Percentiles rank a stretch among this genome's conserved stretches.
Conservation (phyloP, 202 grass and related monocot genomes). For the Panicum virgatum region DNA sequence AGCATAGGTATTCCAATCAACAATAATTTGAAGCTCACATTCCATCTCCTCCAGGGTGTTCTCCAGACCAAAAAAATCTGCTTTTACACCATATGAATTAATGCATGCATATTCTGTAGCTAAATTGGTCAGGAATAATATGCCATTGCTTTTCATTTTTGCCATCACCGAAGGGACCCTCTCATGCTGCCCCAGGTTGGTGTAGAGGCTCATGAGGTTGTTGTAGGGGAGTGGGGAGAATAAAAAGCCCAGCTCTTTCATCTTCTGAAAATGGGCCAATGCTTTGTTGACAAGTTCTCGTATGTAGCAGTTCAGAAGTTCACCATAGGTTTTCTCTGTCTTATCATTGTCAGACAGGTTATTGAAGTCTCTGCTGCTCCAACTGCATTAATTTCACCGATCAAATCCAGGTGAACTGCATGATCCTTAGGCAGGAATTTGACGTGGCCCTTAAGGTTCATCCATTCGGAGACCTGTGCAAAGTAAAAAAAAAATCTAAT, state of each 20-base stretch:
- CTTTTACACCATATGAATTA: slow-evolving; percentile 66
- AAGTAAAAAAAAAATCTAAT: neutral
- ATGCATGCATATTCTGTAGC: slow-evolving; percentile 90
- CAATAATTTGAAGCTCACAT: slow-evolving; percentile 73
- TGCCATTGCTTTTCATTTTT: slow-evolving; percentile 72
- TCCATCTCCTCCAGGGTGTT: slow-evolving; percentile 86
- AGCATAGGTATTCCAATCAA: slow-evolving; percentile 90
- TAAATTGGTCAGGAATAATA: slow-evolving; percentile 86
- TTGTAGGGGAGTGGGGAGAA: slow-evolving; percentile 72
- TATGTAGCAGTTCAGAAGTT: slow-evolving; percentile 79
- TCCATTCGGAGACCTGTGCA: slow-evolving; percentile 84
- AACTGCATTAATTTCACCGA: slow-evolving; percentile 66
- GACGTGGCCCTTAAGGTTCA: slow-evolving; percentile 59
- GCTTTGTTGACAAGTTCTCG: slow-evolving; percentile 64
- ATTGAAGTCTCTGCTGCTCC: slow-evolving; percentile 70
- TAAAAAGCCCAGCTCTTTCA: slow-evolving; percentile 67
- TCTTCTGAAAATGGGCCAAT: slow-evolving; percentile 77
- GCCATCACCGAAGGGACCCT: slow-evolving; percentile 70
- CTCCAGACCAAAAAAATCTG: slow-evolving; percentile 76
- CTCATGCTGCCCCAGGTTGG: slow-evolving; percentile 71
- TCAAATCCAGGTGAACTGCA: slow-evolving; percentile 81
- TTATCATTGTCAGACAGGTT: slow-evolving; percentile 61
- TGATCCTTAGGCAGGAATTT: slow-evolving; percentile 64
- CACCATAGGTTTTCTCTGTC: slow-evolving; percentile 70
- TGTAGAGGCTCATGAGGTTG: slow-evolving; percentile 82